Base-by-base conservation (phyloP, 148 eudicot genomes). In the Diospyros lotus region DNA sequence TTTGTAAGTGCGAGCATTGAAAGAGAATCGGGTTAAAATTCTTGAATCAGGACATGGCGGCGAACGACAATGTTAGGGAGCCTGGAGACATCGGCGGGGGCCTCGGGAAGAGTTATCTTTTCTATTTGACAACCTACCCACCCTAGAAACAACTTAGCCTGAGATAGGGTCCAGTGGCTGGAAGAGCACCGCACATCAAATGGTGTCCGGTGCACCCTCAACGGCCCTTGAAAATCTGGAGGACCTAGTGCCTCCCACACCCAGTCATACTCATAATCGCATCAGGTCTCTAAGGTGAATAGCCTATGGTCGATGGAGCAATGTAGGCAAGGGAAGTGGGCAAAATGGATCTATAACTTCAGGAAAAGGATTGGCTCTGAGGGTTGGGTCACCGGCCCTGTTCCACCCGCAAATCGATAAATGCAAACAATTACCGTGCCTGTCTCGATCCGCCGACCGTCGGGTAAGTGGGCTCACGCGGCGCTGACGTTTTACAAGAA, bases 1-100 rank as follows among this genome's bases (percentile, higher is more conserved):
- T 73, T 76, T 48, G 64, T 70, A 28, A 42, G 54, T 58, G 73
- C 68, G 73, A 56, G 61, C 79, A 9, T 74, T 67, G 82, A 80
- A 71, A 80, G 76, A 79, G 76, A 80, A 64, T 65, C 79, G 73
- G 76, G 79, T 76, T 75, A 80, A 79, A 74, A 79, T 79, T 80
- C 79, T 79, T 59, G 72, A 64, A 74, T 78, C 73, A 61, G 81
- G 81, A 80, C 71, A 77, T 64, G 80, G 78, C 74, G 2, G 46
- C 4, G 3, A 1, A 48, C 8, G 8, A 8, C 52, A 48, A 48
- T 8, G 8, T 48, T 48, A 48, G 1, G 52, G 52, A 48, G 52
- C 0, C 52, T 8, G 8, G 52, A 48, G 52, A 48, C 8, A 48
- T 48, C 52, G 1, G 52, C 52, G 8, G 52, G 52, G 52, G 52